Base-by-base conservation (phyloP, 352 stramenopile species). In the Pythium insidiosum region DNA sequence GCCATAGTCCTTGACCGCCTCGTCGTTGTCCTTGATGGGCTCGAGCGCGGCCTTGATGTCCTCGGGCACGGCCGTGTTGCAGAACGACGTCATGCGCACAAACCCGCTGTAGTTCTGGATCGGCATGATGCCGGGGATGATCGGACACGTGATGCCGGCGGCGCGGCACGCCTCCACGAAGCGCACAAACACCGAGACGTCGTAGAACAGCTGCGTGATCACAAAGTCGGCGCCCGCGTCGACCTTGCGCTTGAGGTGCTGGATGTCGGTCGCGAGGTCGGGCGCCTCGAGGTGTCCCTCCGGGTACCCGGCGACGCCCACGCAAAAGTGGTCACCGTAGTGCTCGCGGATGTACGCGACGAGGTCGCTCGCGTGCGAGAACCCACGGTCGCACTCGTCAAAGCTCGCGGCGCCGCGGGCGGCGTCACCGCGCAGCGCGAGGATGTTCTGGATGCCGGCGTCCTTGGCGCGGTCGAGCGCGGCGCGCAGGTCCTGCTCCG, bases 131-230 rank as follows among this genome's bases (percentile, higher is more conserved):
- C 97, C 97, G 2, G 97, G 97, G 25, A 99, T 86, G 57, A 99
- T 94, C 7, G 96, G 96, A 28, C 88, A 84, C 2, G 76, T 87
- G 53, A 99, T 99, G 36, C 94, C 96, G 24, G 63, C 76, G 5
- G 60, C 64, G 28, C 88, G 73, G 49, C 86, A 97, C 43, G 92
- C 77, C 36, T 92, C 67, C 18, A 98, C 90, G 66, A 99, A 99
- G 23, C 75, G 68, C 33, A 92, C 55, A 70, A 96, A 99, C 38
- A 97, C 90, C 30, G 92, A 62, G 21, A 94, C 79, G 56, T 99
- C 96, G 61, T 99, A 99, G 59, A 99, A 99, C 68, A 99, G 97
- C 82, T 99, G 96, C 25, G 96, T 99, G 56, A 99, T 96, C 50
- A 99, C 91, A 48, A 99, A 97, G 48, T 99, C 94, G 24, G 93